Evolutionary conservation across 208 protist species (phyloP).

Genomic region (Acanthamoeba culbertsoni): DNA sequence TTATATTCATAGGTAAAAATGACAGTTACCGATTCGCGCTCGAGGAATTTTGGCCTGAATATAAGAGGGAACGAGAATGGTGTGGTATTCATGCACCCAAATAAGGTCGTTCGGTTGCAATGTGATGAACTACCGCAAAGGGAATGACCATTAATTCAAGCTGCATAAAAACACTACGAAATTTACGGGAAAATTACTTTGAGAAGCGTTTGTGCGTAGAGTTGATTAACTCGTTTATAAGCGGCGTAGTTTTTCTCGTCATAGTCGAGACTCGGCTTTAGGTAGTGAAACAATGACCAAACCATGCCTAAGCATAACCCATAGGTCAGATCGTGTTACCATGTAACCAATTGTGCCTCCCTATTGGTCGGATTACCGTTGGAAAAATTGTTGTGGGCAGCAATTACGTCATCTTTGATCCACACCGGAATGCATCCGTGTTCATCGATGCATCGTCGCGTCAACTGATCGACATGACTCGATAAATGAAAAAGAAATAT

Average conservation of each 20-base stretch:
- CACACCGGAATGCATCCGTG: constrained; percentile 19
- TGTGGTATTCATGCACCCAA: constrained; percentile 32
- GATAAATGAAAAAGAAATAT: background rate
- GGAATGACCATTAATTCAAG: background rate
- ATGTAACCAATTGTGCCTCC: background rate
- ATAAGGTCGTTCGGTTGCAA: background rate
- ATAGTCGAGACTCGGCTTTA: background rate
- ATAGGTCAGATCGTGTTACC: background rate
- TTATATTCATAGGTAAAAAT: background rate
- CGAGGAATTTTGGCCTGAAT: background rate
- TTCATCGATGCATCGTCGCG: background rate
- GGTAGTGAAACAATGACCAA: constrained; percentile 40
- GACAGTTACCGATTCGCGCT: constrained; percentile 65
- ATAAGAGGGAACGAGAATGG: background rate
- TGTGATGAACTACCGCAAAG: background rate
- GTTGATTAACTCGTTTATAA: constrained; percentile 12
- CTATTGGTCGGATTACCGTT: background rate
- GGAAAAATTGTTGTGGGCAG: background rate
- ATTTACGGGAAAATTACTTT: background rate
- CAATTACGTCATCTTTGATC: background rate
- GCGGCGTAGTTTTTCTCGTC: constrained; percentile 2
- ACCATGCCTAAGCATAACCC: background rate
- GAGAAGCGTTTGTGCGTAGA: background rate
- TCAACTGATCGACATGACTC: background rate
- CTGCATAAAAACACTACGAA: background rate